Evolutionary conservation across 192 early-diverging fungal species (phyloP).

Genomic region (Backusella macrospora): DNA sequence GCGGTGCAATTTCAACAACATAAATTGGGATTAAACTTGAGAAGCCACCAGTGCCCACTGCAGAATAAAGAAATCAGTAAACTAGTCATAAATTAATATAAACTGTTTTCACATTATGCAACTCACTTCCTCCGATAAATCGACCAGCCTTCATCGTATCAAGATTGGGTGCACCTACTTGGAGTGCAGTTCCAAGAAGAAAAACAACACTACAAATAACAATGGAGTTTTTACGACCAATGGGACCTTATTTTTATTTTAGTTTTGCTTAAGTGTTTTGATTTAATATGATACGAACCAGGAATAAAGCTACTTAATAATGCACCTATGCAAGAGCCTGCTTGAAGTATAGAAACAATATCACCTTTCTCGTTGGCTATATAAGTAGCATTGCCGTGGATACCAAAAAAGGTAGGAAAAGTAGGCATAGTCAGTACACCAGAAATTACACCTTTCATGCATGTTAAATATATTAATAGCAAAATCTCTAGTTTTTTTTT

Average conservation of each 20-base stretch:
- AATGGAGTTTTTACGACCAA: conserved; percentile 64
- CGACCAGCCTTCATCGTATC: conserved; percentile 66
- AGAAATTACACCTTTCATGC: conserved; percentile 51
- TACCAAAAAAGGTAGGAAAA: conserved; percentile 39
- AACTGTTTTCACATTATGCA: neutral
- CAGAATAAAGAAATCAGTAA: neutral
- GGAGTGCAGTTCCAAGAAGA: conserved; percentile 65
- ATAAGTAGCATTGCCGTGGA: conserved; percentile 5
- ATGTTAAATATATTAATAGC: neutral
- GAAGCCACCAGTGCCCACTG: conserved; percentile 16
- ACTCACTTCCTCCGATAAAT: conserved; percentile 64
- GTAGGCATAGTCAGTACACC: conserved; percentile 62
- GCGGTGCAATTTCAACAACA: conserved; percentile 36
- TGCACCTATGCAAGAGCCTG: conserved; percentile 47
- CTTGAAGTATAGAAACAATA: conserved; percentile 39
- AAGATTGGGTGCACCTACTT: conserved; percentile 52
- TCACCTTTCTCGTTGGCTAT: conserved; percentile 22
- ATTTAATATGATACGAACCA: conserved; percentile 24
- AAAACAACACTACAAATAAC: conserved; percentile 57
- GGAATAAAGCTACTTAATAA: conserved; percentile 44
- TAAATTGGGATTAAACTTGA: conserved; percentile 31
- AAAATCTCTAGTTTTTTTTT: neutral
- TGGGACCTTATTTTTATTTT: conserved; percentile 45
- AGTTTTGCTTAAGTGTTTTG: neutral
- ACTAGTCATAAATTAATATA: no score